Evolutionary conservation across 495 filamentous ascomycete species (phyloP), one percentile per base, ranked within the genome.

Genomic region (Neurospora sp.): DNA sequence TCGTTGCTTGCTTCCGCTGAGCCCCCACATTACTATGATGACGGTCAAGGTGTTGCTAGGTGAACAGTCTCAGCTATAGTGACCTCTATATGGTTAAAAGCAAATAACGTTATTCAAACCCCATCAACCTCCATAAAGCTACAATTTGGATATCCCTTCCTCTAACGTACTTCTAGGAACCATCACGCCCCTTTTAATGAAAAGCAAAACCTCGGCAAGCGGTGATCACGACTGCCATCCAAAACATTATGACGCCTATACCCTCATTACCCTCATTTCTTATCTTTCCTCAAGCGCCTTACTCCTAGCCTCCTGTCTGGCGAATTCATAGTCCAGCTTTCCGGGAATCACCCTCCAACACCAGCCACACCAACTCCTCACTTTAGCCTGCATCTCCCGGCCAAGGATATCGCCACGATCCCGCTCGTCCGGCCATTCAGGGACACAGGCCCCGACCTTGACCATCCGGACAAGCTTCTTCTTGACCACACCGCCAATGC

Each of bases 401-500:
- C 82, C 83, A 40, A 92, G 77, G 69, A 85, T 85, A 73, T 84
- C 83, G 4, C 80, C 82, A 61, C 79, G 84, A 38, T 88, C 88
- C 69, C 88, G 85, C 83, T 96, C 94, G 79, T 96, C 92, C 73
- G 92, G 91, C 81, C 89, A 92, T 77, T 95, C 92, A 70, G 88
- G 89, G 40, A 97, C 94, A 73, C 90, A 93, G 22, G 91, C 91
- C 16, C 94, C 94, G 2, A 97, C 88, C 72, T 86, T 84, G 16
- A 94, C 88, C 76, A 90, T 88, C 75, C 90, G 90, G 79, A 93
- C 91, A 8, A 89, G 82, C 81, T 93, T 95, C 72, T 90, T 91
- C 85, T 95, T 97, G 68, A 97, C 87, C 10, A 89, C 85, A 0
- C 94, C 94, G 16, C 94, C 94, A 40, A 97, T 88, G 4, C 94